These are phyloP conservation scores for Acacia concinna DNA, from an alignment of 331 rosid species.

Conservation along the genomic window DNA sequence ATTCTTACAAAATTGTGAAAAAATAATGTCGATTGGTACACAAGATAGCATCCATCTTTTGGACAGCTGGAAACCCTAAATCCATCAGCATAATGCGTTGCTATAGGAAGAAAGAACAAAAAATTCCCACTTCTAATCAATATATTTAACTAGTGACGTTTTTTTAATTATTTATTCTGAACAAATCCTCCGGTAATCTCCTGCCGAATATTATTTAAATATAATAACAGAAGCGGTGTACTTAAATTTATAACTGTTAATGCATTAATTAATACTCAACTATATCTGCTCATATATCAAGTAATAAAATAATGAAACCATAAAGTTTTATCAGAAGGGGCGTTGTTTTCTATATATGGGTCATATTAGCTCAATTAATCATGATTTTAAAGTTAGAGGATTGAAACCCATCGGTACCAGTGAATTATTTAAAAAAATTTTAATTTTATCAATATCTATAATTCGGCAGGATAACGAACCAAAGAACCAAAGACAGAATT, in stretches of 20 bases:
- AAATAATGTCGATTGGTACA: neutral
- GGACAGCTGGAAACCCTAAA: constrained; percentile 27
- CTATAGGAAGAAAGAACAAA: neutral
- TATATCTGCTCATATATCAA: neutral
- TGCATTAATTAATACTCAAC: neutral
- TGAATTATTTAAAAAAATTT: neutral
- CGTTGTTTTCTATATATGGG: constrained; percentile 12
- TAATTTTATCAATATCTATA: neutral
- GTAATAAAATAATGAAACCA: constrained; percentile 1
- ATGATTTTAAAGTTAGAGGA: constrained; percentile 14
- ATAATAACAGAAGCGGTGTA: neutral
- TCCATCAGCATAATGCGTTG: neutral
- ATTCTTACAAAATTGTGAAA: neutral
- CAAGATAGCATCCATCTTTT: neutral
- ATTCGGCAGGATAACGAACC: neutral
- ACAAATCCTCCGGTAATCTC: constrained; percentile 12
- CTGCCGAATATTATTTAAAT: neutral
- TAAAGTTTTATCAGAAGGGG: neutral
- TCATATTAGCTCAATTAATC: neutral
- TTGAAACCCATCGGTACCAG: neutral
- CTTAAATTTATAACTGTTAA: neutral
- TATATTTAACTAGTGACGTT: neutral
- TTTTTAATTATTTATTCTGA: neutral
- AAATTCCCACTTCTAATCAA: constrained; percentile 5
- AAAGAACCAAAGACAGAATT: too few species aligned